Base-by-base conservation (phyloP, 148 eudicot species). In the Vaccinium myrtillus region DNA sequence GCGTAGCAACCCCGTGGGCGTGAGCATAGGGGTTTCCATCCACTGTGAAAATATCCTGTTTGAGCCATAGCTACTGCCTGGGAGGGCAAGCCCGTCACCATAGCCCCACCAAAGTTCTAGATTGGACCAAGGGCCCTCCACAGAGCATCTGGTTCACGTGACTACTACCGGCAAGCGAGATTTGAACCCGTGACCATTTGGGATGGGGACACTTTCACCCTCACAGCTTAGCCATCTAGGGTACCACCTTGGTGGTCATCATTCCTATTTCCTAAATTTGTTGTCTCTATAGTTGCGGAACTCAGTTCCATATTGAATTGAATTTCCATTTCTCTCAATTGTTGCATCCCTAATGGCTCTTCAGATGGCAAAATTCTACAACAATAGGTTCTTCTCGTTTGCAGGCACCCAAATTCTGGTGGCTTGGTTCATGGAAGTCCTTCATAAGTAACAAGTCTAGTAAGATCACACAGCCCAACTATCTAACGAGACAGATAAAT, bases 401-500 rank as follows among this genome's bases (percentile, higher is more conserved):
- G 27, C 8, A 27, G 39, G 18, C 74, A 30, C 74, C 43, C 74
- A 69, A 69, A 69, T 27, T 7, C n/a, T 11, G 21, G 49, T 74
- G 23, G 23, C 18, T 77, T 77, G 56, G 55, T 4, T 76, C 6
- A n/a, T 12, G 19, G 55, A 36, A 81, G n/a, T 81, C 27, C 55
- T 21, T 61, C 46, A 1, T 21, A 63, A 81, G 7, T 18, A 46
- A 48, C 27, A 15, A 5, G 54, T 43, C 1, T 12, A 59, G 74
- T n/a, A 61, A 63, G 1, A 81, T 59, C 27, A 80, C 6, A 58
- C 82, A 80, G 11, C 74, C 74, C 13, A 69, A 69, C 43, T 69
- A 21, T 14, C 32, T 12, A 32, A 80, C 36, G 32, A 74, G 46
- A 58, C 18, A 19, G 5, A 59, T 18, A 80, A 19, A 80, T 80